Evolutionary conservation across 306 rosid genomes (phyloP).

Genomic region (Herpetospermum pedunculosum): DNA sequence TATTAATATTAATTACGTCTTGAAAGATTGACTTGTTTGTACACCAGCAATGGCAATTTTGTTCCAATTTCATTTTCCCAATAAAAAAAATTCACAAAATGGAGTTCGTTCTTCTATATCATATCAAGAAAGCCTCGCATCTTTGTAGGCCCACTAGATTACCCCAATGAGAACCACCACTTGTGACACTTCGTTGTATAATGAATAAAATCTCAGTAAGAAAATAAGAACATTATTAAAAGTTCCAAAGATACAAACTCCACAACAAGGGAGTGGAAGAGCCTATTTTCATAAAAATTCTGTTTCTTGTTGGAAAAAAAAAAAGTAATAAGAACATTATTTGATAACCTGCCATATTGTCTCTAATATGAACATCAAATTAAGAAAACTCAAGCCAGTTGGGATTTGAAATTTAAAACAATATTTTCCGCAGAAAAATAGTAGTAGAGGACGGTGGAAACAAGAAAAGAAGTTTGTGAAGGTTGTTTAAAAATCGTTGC

Average conservation of each 20-base stretch:
- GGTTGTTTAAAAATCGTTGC: background rate
- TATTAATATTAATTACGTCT: background rate
- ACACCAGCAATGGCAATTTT: background rate
- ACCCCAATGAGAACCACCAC: background rate
- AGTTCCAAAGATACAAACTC: too few relatives aligned
- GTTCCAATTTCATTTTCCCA: background rate
- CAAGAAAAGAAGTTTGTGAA: background rate
- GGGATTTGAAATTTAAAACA: background rate
- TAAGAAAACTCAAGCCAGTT: background rate
- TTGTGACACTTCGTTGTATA: background rate
- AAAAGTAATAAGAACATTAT: too few relatives aligned
- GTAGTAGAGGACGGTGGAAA: background rate
- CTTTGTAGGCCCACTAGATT: background rate
- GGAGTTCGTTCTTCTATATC: background rate
- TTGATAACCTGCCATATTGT: background rate
- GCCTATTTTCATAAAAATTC: too few relatives aligned
- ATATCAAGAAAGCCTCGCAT: background rate
- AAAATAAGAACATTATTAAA: background rate
- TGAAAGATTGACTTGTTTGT: background rate
- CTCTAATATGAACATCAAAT: background rate
- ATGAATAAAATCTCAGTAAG: background rate
- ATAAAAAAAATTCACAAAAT: background rate
- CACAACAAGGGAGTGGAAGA: too few relatives aligned
- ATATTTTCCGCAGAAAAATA: background rate
- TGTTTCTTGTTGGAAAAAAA: too few relatives aligned